Conservation (phyloP, 2,329 filamentous ascomycete genomes). For the Aspergillus carbonarius region DNA sequence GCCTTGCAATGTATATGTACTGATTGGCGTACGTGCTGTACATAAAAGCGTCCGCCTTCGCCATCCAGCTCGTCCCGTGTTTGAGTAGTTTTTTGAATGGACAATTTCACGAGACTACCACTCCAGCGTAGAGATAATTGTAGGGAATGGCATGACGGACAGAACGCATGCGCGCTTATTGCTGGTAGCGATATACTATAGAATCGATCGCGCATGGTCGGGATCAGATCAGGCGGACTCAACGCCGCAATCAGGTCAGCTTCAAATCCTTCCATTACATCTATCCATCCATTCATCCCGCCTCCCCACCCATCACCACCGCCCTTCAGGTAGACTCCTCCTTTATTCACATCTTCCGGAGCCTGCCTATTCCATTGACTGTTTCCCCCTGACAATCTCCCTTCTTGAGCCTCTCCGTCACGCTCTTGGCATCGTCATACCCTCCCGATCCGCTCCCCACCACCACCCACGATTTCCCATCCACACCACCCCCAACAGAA, state of each 20-base stretch:
- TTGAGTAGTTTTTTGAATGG: slow-evolving; percentile 6
- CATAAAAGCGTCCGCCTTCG: slow-evolving; percentile 29
- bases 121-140: background rate
- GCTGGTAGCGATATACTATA: background rate
- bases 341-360: background rate
- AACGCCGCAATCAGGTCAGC: background rate
- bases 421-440: slow-evolving; percentile 5
- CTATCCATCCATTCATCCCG: too few species aligned
- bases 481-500: background rate
- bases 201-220: background rate
- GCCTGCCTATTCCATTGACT: background rate
- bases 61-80: slow-evolving; percentile 22
- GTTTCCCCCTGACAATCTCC: background rate
- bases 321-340: background rate
- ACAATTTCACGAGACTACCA: background rate
- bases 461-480: background rate
- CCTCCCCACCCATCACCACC: background rate
- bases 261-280: background rate
- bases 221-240: background rate
- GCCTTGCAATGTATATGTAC: slow-evolving; percentile 33
- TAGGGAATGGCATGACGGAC: background rate
- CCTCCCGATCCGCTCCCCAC: background rate
- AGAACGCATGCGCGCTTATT: background rate
- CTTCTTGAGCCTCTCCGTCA: background rate
- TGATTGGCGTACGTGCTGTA: slow-evolving; percentile 31